Evolutionary conservation across 2,329 filamentous ascomycete species (phyloP), one percentile per base, ranked within the genome.

Genomic region (Cordyceps farinosa): DNA sequence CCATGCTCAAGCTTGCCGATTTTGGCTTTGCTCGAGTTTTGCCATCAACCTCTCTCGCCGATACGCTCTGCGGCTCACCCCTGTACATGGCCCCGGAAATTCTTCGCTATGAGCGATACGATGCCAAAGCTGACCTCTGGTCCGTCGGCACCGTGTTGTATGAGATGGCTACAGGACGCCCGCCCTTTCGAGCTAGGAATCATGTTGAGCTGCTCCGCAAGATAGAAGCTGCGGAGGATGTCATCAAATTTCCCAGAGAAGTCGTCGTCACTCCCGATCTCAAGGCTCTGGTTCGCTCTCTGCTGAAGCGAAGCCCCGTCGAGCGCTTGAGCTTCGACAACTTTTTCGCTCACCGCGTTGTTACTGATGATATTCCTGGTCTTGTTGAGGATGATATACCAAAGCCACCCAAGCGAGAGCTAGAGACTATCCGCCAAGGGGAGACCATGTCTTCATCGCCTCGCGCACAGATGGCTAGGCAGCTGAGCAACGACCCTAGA

Each of bases 81-180:
- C 81, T 99, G 32, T 99, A 99, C 79, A 99, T 99, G 95, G 95
- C 95, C 0, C 95, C 95, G 4, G 95, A 99, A 78, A 99, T 99
- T 67, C 81, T 99, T 66, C 88, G 93, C 65, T 99, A 98, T 71
- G 93, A 99, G 75, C 94, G 94, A 72, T 99, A 99, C 75, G 94
- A 97, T 78, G 92, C 94, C 67, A 96, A 96, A 76, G 94, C 93
- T 53, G 95, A 99, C 78, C 80, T 99, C 40, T 99, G 95, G 95
- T 99, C 95, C 29, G 92, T 97, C 40, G 95, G 95, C 57, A 97
- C 95, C 22, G 95, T 99, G 9, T 79, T 96, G 30, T 97, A 92
- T 73, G 95, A 99, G 78, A 97, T 99, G 93, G 87, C 95, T 65
- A 91, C 89, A 7, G 94, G 93, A 60, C 89, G 87, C 66, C 92